phyloP scores from a whole-genome alignment of 139 green algal species.

The Edaphochlamys debaryana region DNA sequence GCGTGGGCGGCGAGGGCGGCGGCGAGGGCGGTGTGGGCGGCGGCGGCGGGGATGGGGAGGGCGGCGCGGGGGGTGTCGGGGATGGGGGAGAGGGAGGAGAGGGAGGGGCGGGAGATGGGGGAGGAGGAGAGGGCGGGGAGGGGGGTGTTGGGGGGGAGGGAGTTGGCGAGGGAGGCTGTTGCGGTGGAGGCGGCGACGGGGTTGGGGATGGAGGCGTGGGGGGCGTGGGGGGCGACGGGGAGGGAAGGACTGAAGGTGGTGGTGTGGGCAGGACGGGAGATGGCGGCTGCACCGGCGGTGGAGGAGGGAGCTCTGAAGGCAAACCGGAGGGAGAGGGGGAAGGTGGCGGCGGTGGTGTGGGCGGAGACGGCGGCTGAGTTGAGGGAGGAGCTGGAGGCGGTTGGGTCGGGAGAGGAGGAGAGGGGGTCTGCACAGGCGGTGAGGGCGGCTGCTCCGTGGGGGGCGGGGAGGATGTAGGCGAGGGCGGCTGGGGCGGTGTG shows the following conservation, averaged over 20 bases:
- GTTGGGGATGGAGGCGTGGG: neutral
- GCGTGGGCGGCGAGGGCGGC: neutral
- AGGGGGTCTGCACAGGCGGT: neutral
- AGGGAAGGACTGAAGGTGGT: neutral
- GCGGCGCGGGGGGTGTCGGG: too few relatives aligned
- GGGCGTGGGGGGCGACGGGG: too few relatives aligned
- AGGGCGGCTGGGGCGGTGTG: too few relatives aligned
- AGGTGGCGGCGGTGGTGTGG: neutral
- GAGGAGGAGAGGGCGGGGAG: too few relatives aligned
- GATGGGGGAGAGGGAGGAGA: neutral
- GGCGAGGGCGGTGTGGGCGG: too few relatives aligned
- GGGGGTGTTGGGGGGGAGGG: too few relatives aligned
- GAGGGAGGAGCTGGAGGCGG: neutral
- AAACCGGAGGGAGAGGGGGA: neutral
- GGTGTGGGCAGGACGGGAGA: too few relatives aligned
- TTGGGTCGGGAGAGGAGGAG: neutral
- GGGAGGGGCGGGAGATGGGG: neutral
- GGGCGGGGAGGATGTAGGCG: neutral
- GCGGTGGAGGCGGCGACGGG: neutral
- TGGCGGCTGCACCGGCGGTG: neutral
- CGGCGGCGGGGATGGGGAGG: neutral
- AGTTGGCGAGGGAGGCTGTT: neutral
- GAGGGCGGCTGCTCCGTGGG: neutral
- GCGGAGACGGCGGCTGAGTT: neutral
- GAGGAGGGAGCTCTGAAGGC: neutral